phyloP scores from a whole-genome alignment of 805 yeast genomes.

The Starmerella scarabaei region DNA sequence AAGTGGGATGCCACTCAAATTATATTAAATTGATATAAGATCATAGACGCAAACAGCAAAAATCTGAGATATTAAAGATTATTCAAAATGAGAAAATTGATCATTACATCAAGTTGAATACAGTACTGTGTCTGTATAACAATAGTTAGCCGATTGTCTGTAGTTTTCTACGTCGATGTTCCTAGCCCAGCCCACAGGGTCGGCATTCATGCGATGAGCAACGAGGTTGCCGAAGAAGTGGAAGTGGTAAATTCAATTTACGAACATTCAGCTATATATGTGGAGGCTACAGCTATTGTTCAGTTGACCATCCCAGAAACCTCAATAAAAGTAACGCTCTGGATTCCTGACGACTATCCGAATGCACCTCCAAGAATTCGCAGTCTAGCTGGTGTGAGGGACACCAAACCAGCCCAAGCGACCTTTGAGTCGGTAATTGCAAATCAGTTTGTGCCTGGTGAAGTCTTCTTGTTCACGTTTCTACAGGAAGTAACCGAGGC shows the following conservation, averaged over 20 bases:
- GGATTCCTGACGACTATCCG: slow-evolving; percentile 66
- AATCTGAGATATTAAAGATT: too few species aligned
- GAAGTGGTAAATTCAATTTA: slow-evolving; percentile 79
- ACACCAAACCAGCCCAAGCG: slow-evolving; percentile 37
- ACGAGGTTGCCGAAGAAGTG: slow-evolving; percentile 46
- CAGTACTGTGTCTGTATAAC: too few species aligned
- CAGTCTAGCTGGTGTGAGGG: slow-evolving; percentile 36
- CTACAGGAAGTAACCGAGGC: slow-evolving; percentile 34
- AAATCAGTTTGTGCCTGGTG: slow-evolving; percentile 42
- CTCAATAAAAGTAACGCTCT: slow-evolving; percentile 46
- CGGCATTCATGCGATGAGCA: too few species aligned
- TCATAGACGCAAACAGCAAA: too few species aligned
- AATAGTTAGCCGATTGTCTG: too few species aligned
- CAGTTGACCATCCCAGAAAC: slow-evolving; percentile 40
- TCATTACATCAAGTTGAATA: too few species aligned
- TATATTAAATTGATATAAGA: too few species aligned
- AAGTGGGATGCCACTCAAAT: too few species aligned
- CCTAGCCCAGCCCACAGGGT: too few species aligned
- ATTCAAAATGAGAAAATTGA: too few species aligned
- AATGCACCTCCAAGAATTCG: slow-evolving; percentile 46
- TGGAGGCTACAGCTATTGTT: slow-evolving; percentile 1
- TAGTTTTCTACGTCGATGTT: too few species aligned
- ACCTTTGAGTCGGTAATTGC: slow-evolving; percentile 41
- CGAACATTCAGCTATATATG: slow-evolving; percentile 41
- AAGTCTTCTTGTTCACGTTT: slow-evolving; percentile 70